Percentiles rank a stretch among this genome's conserved stretches.
Evolutionary conservation across 805 yeast species (phyloP).

Genomic region (Zygotorulaspora sp.): DNA sequence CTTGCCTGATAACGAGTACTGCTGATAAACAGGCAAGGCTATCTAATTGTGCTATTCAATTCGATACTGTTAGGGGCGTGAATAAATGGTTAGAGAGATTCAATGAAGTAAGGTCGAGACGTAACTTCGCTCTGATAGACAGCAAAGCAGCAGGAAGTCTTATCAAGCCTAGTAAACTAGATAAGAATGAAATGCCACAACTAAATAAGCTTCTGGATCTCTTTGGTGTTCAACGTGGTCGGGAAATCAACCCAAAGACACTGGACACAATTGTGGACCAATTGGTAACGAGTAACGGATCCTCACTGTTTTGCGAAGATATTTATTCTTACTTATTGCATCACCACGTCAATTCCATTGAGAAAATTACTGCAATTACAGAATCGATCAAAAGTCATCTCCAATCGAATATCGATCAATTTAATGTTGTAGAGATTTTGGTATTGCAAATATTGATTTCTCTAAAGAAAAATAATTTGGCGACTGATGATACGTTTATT

Average conservation of each 20-base stretch:
- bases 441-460: conserved; percentile 14
- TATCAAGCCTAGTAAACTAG: conserved; percentile 15
- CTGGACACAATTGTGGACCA: conserved; percentile 11
- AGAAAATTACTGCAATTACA: conserved; percentile 13
- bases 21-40: conserved; percentile 4
- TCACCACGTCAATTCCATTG: conserved; percentile 15
- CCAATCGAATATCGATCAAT: conserved; percentile 19
- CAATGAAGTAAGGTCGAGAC: neutral
- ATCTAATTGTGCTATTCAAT: conserved; percentile 13
- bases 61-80: conserved; percentile 18
- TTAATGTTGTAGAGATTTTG: conserved; percentile 19
- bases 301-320: conserved; percentile 35
- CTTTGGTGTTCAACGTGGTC: conserved; percentile 9
- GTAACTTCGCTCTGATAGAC: conserved; percentile 4
- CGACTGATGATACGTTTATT: conserved; percentile 2
- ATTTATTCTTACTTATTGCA: conserved; percentile 28
- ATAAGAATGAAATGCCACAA: conserved; percentile 9
- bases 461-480: conserved; percentile 9
- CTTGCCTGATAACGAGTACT: conserved; percentile 15
- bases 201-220: conserved; percentile 10
- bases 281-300: conserved; percentile 6
- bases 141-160: conserved; percentile 5
- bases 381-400: conserved; percentile 20
- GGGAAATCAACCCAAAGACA: conserved; percentile 8
- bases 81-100: conserved; percentile 21